Evolutionary conservation across 805 yeast species (phyloP).

Genomic region (Zygotorulaspora sp.): DNA sequence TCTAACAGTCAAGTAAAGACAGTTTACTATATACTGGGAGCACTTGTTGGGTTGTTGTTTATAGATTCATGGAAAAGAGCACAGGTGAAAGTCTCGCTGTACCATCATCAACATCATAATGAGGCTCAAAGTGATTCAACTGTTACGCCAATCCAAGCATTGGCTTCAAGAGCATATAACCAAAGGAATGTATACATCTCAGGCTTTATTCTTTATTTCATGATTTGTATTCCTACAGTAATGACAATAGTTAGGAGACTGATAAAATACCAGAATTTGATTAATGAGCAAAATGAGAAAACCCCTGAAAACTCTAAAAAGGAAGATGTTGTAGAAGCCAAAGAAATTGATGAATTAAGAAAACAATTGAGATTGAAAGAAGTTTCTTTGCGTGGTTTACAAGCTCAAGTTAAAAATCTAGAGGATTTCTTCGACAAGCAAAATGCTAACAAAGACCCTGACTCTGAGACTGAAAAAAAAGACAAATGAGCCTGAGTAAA

Average conservation of each 20-base stretch:
- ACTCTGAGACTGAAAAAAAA: constrained; percentile 18
- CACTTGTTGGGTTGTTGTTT: constrained; percentile 47
- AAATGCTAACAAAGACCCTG: constrained; percentile 23
- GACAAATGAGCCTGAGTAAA: constrained; percentile 23
- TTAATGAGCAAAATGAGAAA: constrained; percentile 14
- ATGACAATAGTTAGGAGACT: constrained; percentile 49
- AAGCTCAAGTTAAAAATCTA: constrained; percentile 48
- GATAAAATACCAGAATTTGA: constrained; percentile 43
- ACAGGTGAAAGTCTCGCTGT: constrained; percentile 29
- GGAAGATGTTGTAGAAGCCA: constrained; percentile 17
- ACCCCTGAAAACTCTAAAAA: constrained; percentile 15
- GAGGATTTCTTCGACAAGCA: constrained; percentile 47
- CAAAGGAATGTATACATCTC: constrained; percentile 60
- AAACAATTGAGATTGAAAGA: constrained; percentile 40
- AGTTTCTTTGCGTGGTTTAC: constrained; percentile 43
- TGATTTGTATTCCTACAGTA: constrained; percentile 51
- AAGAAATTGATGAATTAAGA: constrained; percentile 37
- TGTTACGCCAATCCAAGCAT: constrained; percentile 43
- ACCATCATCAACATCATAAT: constrained; percentile 22
- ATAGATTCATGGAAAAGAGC: constrained; percentile 50
- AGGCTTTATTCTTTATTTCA: constrained; percentile 57
- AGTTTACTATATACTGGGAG: constrained; percentile 39
- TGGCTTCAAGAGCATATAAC: constrained; percentile 57
- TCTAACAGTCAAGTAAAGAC: constrained; percentile 43
- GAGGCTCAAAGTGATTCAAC: constrained; percentile 26